Base-by-base conservation (phyloP, 805 yeast genomes). In the Danielozyma ontarioensis region DNA sequence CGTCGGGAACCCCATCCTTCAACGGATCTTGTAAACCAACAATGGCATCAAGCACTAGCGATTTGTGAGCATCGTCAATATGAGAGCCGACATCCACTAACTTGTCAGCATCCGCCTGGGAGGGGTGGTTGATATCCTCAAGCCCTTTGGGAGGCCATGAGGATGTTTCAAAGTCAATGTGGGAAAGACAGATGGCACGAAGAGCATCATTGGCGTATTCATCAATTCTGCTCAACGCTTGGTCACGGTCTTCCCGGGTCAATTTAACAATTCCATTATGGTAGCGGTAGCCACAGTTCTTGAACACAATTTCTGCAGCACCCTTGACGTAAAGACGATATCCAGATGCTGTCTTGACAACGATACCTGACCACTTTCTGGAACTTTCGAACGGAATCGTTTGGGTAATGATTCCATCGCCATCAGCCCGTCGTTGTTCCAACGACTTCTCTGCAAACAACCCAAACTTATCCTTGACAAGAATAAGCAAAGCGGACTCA, bases 1-100 rank as follows among this genome's bases (percentile, higher is more conserved):
- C 95, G 27, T 81, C 79, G n/a, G 78, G 72, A 7, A 93, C 97
- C 41, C 96, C 97, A 4, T 73, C 74, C 48, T 97, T 80, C 38
- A 93, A 69, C 0, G 98, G 98, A 62, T 93, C 98, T 63, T 87
- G 90, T 50, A 93, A 86, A 42, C 97, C 99, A 26, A 89, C 88
- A 27, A 90, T 62, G 33, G 80, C 78, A 51, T 90, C 82, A 25
- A 88, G 64, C 3, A 70, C 59, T 36, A 84, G 60, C 0, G 34
- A 27, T 31, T 51, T 46, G 26, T 45, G 49, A 7, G 36, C 39
- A 15, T 50, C 61, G 19, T 49, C 56, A 4, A 46, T 29, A 19
- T 48, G 46, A 14, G 58, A 44, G 2, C 36, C 17, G 12, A 40
- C 39, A 35, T 56, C 51, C 4, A 63, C 40, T 23, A 66, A 43